Base-by-base conservation (phyloP, 2,329 filamentous ascomycete genomes). In the Bipolaris gigantea region DNA sequence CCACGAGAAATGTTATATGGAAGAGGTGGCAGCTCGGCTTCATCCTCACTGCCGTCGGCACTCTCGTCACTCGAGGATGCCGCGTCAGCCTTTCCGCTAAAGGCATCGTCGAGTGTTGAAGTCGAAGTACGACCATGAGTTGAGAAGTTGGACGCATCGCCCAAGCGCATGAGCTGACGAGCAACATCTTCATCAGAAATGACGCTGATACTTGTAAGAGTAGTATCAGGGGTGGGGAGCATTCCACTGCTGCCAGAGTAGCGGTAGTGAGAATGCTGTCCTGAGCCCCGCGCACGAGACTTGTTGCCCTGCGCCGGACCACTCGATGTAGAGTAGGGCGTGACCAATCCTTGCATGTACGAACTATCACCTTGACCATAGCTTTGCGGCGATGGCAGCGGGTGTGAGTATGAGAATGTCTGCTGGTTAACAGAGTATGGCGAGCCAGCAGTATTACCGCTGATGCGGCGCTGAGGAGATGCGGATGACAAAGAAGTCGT, bases 121-220 rank as follows among this genome's bases (percentile, higher is more conserved):
- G 92, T 91, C 8, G 93, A 97, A 3, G 91, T 96, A 63, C 93
- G 89, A 50, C 92, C 92, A 67, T 96, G 90, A 1, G 68, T 71
- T 7, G 92, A 96, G 69, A 95, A 89, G 72, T 96, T 96, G 52
- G 92, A 94, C 65, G 92, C 90, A 72, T 97, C 92, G 41, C 94
- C 92, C 50, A 99, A 84, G 64, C 93, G 89, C 87, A 99, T 97
- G 68, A 99, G 81, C 77, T 97, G 94, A 71, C 97, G 88, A 53
- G 94, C 94, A 58, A 97, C 94, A 76, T 99, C 94, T 75, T 99
- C 94, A 72, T 99, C 94, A 13, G 47, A 97, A 75, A 99, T 93
- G 74, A 91, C 95, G 76, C 93, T 97, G 43, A 62, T 61, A 34
- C 70, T 73, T 50, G 90, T 90, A 65, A 97, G 89, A 11, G 94